phyloP scores from a whole-genome alignment of 371 early-diverging fungal genomes.

The Apophysomyces variabilis region DNA sequence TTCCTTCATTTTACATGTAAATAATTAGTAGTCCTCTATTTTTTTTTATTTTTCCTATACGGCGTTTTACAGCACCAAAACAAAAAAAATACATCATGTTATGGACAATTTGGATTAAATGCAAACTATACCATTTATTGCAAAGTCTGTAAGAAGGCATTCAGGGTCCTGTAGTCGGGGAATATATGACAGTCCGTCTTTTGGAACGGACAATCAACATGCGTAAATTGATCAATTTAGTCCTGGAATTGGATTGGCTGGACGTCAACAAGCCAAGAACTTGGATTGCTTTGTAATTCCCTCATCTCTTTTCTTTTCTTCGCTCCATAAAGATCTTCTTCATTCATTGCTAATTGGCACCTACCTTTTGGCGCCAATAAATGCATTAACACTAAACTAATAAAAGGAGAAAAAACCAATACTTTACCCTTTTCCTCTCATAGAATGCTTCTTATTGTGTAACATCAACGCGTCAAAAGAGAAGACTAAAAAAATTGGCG shows the following conservation, averaged over 20 bases:
- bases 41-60: not conserved
- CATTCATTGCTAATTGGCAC: not conserved
- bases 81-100: not conserved
- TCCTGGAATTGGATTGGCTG: slow-evolving; percentile 3
- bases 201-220: slow-evolving; percentile 7
- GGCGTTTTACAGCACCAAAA: not conserved
- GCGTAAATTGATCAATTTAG: slow-evolving; percentile 6
- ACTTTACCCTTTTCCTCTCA: no score
- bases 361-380: not conserved
- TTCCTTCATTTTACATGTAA: not conserved
- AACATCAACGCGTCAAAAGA: no score
- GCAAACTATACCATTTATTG: slow-evolving; percentile 9
- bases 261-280: not conserved
- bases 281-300: not conserved
- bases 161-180: slow-evolving; percentile 4
- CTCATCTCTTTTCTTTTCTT: not conserved
- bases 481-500: no score
- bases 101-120: slow-evolving; percentile 1
- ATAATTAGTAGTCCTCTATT: not conserved
- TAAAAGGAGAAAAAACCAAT: not conserved
- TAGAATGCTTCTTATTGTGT: no score
- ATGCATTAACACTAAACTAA: not conserved
- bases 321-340: not conserved
- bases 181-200: slow-evolving; percentile 6
- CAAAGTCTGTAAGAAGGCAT: not conserved